Evolutionary conservation across 2,329 filamentous ascomycete genomes (phyloP).

Genomic region (Dothiorella sarmentorum): DNA sequence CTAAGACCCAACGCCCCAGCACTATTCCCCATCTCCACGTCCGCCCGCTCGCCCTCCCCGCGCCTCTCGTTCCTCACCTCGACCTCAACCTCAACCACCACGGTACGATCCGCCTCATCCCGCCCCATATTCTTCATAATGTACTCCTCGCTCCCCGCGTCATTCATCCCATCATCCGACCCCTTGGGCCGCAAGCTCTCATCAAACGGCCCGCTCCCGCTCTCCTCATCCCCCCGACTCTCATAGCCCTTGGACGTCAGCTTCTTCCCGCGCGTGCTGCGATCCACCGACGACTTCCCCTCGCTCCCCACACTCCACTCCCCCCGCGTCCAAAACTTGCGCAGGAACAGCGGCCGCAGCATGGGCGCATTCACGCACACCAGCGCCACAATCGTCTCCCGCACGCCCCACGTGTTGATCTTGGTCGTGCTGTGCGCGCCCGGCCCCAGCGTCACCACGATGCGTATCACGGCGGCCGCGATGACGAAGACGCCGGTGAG

Average conservation of each 20-base stretch:
- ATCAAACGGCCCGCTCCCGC: background rate
- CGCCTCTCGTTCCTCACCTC: background rate
- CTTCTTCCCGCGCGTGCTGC: background rate
- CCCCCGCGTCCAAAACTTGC: slow-evolving; percentile 28
- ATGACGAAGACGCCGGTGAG: slow-evolving; percentile 38
- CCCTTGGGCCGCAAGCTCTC: background rate
- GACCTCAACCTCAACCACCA: background rate
- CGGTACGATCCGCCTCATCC: background rate
- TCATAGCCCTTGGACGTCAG: no score
- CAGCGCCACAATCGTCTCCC: slow-evolving; percentile 36
- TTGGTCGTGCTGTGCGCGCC: slow-evolving; percentile 29
- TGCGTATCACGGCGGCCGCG: slow-evolving; percentile 34
- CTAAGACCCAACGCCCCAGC: background rate
- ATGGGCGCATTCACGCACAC: slow-evolving; percentile 36
- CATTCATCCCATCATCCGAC: background rate
- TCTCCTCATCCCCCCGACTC: background rate
- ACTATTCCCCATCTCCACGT: background rate
- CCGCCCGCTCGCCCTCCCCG: background rate
- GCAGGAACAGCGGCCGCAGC: slow-evolving; percentile 29
- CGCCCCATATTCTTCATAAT: background rate
- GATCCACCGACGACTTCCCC: background rate
- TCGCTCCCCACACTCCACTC: background rate
- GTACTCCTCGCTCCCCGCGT: background rate
- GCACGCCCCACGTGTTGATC: slow-evolving; percentile 38
- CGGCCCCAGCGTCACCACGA: slow-evolving; percentile 31